A percentile compares a stretch with the other conserved stretches of the same genome.
Evolutionary conservation across 2,329 filamentous ascomycete species (phyloP).

Genomic region (Blastomyces gilchristii): DNA sequence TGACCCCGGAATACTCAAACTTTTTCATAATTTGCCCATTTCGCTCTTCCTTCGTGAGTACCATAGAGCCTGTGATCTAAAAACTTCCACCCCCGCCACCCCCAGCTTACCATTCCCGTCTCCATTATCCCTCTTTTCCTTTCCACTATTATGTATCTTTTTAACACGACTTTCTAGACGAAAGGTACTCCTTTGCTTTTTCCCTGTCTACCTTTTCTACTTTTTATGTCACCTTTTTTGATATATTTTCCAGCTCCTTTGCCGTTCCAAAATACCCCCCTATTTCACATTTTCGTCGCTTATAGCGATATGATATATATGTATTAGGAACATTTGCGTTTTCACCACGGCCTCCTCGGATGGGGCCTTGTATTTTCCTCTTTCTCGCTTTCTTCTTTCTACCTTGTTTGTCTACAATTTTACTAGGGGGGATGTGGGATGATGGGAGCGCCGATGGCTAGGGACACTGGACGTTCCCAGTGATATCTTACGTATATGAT

Average conservation of each 20-base stretch:
- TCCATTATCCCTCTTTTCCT: neutral
- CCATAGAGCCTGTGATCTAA: neutral
- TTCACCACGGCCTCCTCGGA: neutral
- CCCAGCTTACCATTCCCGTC: neutral
- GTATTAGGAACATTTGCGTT: no score
- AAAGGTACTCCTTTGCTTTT: neutral
- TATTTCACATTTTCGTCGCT: no score
- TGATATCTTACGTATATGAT: no score
- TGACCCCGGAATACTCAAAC: neutral
- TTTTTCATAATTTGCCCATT: neutral
- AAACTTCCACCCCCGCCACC: neutral
- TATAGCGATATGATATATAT: no score
- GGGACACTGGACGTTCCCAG: neutral
- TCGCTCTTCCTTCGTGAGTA: neutral
- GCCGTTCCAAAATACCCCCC: neutral
- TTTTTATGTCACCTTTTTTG: neutral
- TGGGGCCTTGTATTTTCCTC: neutral
- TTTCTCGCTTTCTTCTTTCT: neutral
- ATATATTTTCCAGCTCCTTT: neutral
- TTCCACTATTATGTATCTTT: neutral
- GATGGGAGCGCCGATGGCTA: neutral
- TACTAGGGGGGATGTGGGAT: neutral
- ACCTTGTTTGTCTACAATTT: neutral
- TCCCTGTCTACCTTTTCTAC: neutral
- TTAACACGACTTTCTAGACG: neutral